Percentiles rank a stretch among this genome's conserved stretches.
These are phyloP conservation scores for Fomitiporia mediterranea DNA, from an alignment of 1,284 basidiomycete genomes.

Conservation along the genomic window DNA sequence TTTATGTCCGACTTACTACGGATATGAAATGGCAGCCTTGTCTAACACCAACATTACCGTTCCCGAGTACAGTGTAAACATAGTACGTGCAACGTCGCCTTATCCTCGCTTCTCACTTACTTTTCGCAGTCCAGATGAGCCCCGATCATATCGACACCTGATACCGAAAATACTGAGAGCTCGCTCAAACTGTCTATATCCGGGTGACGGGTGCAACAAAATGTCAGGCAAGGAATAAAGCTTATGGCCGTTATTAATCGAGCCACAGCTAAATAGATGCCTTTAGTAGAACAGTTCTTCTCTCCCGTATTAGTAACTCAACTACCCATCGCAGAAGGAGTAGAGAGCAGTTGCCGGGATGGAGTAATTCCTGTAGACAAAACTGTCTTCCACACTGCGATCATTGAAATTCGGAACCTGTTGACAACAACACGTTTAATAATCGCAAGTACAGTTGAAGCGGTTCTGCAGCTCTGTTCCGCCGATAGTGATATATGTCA, in stretches of 20 bases:
- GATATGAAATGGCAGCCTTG: background rate
- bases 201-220: background rate
- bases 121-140: too few relatives aligned
- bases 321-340: background rate
- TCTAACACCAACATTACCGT: background rate
- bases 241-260: background rate
- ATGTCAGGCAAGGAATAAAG: conserved; percentile 15
- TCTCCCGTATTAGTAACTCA: conserved; percentile 16
- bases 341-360: conserved; percentile 12
- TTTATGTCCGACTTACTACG: background rate
- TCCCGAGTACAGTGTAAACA: background rate
- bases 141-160: background rate
- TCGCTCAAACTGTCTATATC: too few relatives aligned
- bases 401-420: background rate
- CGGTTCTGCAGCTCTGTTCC: background rate
- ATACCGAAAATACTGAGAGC: too few relatives aligned
- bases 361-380: too few relatives aligned
- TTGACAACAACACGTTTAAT: background rate
- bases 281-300: background rate
- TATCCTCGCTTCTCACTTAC: background rate
- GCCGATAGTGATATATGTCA: background rate
- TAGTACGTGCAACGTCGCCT: background rate
- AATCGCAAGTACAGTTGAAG: background rate
- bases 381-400: background rate
- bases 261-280: conserved; percentile 9